Evolutionary conservation across 139 green algal genomes (phyloP), one percentile per base, ranked within the genome.

Genomic region (Desmodesmus armatus): DNA sequence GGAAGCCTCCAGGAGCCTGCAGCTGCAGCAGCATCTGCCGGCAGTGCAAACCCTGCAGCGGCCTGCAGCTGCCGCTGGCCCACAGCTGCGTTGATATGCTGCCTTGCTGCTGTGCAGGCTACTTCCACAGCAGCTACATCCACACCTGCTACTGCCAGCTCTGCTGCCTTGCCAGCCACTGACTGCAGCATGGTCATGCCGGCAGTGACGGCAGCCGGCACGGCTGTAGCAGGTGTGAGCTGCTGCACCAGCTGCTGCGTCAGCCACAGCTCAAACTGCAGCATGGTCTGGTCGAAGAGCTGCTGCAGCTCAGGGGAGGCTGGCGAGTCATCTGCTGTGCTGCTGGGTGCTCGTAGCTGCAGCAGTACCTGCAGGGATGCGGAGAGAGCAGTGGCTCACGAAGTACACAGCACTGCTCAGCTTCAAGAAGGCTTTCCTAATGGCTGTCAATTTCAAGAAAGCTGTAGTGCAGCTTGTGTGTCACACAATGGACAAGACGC

Each of bases 231-330:
- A 33, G 67, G 37, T 75, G 67, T 53, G 67, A 75, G 29, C 3
- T 53, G 37, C 21, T 4, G 35, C 11, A 49, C 25, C 15, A 51
- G 37, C 13, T 37, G 35, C 7, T 47, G 67, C 67, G 49, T 35
- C 67, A 75, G 67, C 67, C 67, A 75, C 11, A 75, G 67, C 19
- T 51, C 35, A 37, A 75, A 37, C 31, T 75, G 37, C 37, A 75
- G 11, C 67, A 51, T 27, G 11, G 67, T 33, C 11, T 75, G 37
- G 17, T 51, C 15, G 11, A 75, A 51, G 13, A 75, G 67, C 35
- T 33, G 67, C 37, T 35, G 37, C 13, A 37, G 67, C 1, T 75
- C 67, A 33, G 15, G 35, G 47, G 47, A 21, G 47, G 47, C 47
- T 55, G 47, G 9, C 7, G 47, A 21, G 47, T 55, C 9, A 13